These are phyloP conservation scores for Tolypocladium capitatum DNA, from an alignment of 2,329 filamentous ascomycete species.

Conservation along the genomic window DNA sequence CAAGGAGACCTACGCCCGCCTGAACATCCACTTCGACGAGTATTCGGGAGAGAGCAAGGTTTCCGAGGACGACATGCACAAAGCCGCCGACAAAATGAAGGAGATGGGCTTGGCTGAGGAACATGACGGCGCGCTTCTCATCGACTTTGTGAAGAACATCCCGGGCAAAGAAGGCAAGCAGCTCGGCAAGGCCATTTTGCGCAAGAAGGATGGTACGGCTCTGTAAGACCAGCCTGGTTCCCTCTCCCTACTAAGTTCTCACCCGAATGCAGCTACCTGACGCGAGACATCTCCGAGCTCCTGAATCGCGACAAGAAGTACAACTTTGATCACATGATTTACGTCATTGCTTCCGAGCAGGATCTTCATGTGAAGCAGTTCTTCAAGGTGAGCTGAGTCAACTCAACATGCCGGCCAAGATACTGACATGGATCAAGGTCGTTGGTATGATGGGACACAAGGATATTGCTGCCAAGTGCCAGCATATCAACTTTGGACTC, in stretches of 20 bases:
- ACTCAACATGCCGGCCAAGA: not conserved
- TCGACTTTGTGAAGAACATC: slow-evolving; percentile 58
- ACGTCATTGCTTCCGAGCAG: slow-evolving; percentile 60
- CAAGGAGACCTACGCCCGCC: slow-evolving; percentile 48
- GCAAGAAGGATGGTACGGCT: slow-evolving; percentile 59
- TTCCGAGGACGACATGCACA: slow-evolving; percentile 50
- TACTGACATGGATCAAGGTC: slow-evolving; percentile 32
- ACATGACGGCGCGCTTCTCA: slow-evolving; percentile 57
- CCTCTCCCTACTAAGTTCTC: not conserved
- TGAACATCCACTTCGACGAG: slow-evolving; percentile 60
- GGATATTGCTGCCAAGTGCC: slow-evolving; percentile 53
- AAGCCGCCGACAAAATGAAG: slow-evolving; percentile 46
- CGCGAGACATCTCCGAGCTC: slow-evolving; percentile 64
- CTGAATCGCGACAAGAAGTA: slow-evolving; percentile 50
- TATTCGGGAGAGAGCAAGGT: slow-evolving; percentile 66
- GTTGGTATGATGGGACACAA: slow-evolving; percentile 57
- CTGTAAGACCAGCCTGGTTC: slow-evolving; percentile 28
- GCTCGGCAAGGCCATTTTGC: slow-evolving; percentile 56
- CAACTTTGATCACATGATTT: slow-evolving; percentile 67
- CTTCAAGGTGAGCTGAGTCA: slow-evolving; percentile 35
- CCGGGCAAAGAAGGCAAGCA: slow-evolving; percentile 54
- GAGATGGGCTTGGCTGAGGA: slow-evolving; percentile 54
- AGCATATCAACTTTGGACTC: slow-evolving; percentile 66
- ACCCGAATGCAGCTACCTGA: slow-evolving; percentile 35
- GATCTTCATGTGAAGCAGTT: slow-evolving; percentile 60